phyloP scores from a whole-genome alignment of 169 alveolate species.

The Plasmodium gonderi region DNA sequence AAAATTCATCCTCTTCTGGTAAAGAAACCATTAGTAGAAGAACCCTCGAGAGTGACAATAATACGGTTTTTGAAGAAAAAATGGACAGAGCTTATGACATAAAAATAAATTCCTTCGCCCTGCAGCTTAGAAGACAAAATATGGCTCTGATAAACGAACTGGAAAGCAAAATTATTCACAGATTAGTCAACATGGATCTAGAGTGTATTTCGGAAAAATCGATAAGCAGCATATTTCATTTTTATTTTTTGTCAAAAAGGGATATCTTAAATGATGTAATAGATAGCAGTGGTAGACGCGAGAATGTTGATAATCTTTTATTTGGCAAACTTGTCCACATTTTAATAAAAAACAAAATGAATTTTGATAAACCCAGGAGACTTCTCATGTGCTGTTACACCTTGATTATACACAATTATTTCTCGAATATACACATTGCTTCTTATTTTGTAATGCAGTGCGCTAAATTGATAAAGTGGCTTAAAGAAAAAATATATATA shows the following conservation, averaged over 20 bases:
- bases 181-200: background rate
- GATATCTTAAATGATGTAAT: background rate
- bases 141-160: slow-evolving; percentile 6
- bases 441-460: slow-evolving; percentile 58
- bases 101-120: background rate
- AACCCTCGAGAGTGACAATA: background rate
- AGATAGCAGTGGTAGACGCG: background rate
- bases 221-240: slow-evolving; percentile 64
- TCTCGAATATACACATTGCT: slow-evolving; percentile 38
- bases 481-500: slow-evolving; percentile 19
- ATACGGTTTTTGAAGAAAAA: too few species aligned
- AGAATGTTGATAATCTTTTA: background rate
- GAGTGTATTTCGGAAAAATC: slow-evolving; percentile 32
- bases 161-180: slow-evolving; percentile 27
- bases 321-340: slow-evolving; percentile 17
- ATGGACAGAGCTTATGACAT: too few species aligned
- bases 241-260: slow-evolving; percentile 41
- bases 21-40: too few species aligned
- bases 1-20: background rate
- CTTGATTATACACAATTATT: slow-evolving; percentile 57
- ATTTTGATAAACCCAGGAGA: slow-evolving; percentile 28
- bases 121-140: background rate
- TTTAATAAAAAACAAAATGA: slow-evolving; percentile 30
- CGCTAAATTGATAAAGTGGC: slow-evolving; percentile 26
- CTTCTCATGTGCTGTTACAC: slow-evolving; percentile 63